A percentile compares a stretch with the other conserved stretches of the same genome.
Conservation (phyloP, 306 rosid genomes). For the Dryas octopetala region DNA sequence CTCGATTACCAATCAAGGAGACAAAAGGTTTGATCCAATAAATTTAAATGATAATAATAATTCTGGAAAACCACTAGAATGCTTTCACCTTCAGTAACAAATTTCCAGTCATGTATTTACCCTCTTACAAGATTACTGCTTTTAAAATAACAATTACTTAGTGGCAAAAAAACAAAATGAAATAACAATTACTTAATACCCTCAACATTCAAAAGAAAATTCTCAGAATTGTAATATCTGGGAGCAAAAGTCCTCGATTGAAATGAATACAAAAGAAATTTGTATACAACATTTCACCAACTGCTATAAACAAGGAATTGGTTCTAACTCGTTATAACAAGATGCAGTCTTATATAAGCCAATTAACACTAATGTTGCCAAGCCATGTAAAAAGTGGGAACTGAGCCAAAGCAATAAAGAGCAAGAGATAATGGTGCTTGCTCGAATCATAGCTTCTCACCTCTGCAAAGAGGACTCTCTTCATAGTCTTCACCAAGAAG, state of each 20-base stretch:
- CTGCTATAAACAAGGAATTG: slow-evolving; percentile 15
- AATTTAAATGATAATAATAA: background rate
- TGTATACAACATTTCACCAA: slow-evolving; percentile 18
- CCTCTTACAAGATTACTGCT: background rate
- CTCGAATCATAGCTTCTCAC: slow-evolving; percentile 87
- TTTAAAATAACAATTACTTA: background rate
- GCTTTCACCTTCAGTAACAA: background rate
- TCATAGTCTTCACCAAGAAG: slow-evolving; percentile 94
- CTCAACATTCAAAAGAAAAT: background rate
- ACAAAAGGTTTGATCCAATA: background rate
- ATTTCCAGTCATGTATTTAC: background rate
- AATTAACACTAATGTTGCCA: slow-evolving; percentile 82
- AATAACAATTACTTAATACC: background rate
- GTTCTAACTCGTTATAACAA: slow-evolving; percentile 5
- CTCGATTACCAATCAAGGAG: background rate
- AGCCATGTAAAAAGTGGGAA: slow-evolving; percentile 93
- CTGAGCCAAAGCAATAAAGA: slow-evolving; percentile 87
- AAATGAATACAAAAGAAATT: slow-evolving; percentile 11
- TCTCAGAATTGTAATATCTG: background rate
- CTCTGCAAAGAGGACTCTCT: slow-evolving; percentile 89
- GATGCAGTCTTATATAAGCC: slow-evolving; percentile 56
- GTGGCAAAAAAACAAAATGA: too few species aligned
- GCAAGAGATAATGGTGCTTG: slow-evolving; percentile 89
- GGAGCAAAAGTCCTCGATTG: slow-evolving; percentile 3
- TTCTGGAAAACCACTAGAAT: background rate